Conservation (phyloP, 805 yeast genomes). For the Komagataella populi region DNA sequence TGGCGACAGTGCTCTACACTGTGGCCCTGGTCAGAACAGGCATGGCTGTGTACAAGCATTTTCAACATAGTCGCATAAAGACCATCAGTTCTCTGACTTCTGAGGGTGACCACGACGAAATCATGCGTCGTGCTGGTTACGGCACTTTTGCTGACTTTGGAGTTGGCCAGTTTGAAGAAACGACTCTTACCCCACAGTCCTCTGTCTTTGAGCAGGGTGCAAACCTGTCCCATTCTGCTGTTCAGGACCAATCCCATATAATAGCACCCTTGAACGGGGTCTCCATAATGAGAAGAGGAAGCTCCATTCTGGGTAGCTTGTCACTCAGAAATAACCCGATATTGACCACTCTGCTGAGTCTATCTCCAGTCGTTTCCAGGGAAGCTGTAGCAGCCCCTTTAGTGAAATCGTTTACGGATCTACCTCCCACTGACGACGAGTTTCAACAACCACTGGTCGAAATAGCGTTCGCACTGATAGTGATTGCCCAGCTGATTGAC, state of each 20-base stretch:
- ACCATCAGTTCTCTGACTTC: background rate
- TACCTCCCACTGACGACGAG: background rate
- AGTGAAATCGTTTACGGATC: background rate
- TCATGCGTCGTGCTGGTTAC: background rate
- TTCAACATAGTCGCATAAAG: background rate
- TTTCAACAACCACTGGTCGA: background rate
- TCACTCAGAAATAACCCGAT: background rate
- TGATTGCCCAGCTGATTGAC: background rate
- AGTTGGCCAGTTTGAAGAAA: background rate
- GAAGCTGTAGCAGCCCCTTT: background rate
- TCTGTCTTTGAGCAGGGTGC: background rate
- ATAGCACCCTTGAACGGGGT: background rate
- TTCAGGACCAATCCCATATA: background rate
- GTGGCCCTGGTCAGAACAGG: background rate
- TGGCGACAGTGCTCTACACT: background rate
- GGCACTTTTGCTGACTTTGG: background rate
- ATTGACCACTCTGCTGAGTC: background rate
- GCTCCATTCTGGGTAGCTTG: background rate
- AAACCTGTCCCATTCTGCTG: background rate
- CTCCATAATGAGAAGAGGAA: background rate
- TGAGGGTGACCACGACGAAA: background rate
- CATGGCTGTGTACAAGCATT: background rate
- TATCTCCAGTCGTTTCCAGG: background rate
- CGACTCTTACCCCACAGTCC: background rate
- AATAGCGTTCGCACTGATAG: background rate